phyloP scores from a whole-genome alignment of 352 stramenopile genomes.

The Elongisporangium senticosum region DNA sequence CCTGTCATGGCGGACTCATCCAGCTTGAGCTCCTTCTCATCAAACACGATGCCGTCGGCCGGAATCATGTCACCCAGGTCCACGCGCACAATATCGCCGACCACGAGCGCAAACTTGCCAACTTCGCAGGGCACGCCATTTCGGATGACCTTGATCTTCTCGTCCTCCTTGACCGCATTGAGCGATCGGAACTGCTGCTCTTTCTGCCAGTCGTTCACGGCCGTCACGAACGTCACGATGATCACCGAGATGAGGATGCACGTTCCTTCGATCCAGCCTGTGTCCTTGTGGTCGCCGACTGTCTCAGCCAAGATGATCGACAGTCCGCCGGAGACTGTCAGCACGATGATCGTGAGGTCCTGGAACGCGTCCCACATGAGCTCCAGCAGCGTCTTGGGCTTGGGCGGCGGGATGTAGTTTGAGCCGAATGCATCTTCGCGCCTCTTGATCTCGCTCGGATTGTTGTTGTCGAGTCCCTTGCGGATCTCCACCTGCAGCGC shows the following conservation, averaged over 20 bases:
- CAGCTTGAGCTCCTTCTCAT: constrained; percentile 85
- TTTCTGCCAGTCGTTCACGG: constrained; percentile 91
- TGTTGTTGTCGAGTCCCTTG: constrained; percentile 44
- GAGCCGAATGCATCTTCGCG: constrained; percentile 57
- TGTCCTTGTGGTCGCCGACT: constrained; percentile 50
- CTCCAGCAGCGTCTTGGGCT: constrained; percentile 45
- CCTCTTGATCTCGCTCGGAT: constrained; percentile 32
- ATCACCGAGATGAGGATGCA: constrained; percentile 91
- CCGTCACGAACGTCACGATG: constrained; percentile 87
- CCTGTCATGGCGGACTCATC: constrained; percentile 92
- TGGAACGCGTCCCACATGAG: constrained; percentile 90
- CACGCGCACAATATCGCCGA: constrained; percentile 86
- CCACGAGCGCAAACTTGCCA: constrained; percentile 72
- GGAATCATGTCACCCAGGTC: constrained; percentile 86
- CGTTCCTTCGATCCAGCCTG: constrained; percentile 86
- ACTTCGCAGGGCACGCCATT: constrained; percentile 58
- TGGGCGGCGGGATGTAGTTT: constrained; percentile 62
- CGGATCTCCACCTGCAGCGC: constrained; percentile 37
- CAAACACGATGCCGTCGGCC: constrained; percentile 86
- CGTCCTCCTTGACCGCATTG: constrained; percentile 79
- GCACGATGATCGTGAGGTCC: constrained; percentile 66
- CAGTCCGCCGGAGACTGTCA: constrained; percentile 45
- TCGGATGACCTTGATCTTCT: constrained; percentile 83
- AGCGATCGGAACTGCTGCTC: constrained; percentile 86
- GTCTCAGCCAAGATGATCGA: constrained; percentile 48